These are phyloP conservation scores for Xylaria sp. DNA, from an alignment of 495 filamentous ascomycete genomes.

Conservation along the genomic window DNA sequence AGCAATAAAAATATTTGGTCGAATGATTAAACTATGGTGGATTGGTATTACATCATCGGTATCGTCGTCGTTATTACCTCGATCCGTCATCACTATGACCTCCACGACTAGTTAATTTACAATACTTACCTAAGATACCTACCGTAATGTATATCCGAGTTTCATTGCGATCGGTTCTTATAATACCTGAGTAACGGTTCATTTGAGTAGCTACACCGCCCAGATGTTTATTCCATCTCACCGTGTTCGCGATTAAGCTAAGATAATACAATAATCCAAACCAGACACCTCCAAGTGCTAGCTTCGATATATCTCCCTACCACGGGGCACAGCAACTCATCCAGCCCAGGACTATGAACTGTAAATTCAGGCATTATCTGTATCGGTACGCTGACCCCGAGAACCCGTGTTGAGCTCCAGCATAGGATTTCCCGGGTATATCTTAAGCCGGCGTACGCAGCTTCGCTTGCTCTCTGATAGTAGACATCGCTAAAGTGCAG, in stretches of 20 bases:
- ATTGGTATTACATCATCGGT: constrained; percentile 24
- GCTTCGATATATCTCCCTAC: not conserved
- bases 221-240: not conserved
- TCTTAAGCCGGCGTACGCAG: not conserved
- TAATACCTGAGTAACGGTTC: not conserved
- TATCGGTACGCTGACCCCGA: not conserved
- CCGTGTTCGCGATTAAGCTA: too few relatives aligned
- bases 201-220: not conserved
- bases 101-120: too few relatives aligned
- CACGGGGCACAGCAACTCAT: not conserved
- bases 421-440: not conserved
- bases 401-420: not conserved
- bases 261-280: not conserved
- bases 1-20: too few relatives aligned
- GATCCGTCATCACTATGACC: constrained; percentile 15
- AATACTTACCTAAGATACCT: too few relatives aligned
- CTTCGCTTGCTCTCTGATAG: too few relatives aligned
- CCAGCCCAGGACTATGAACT: not conserved
- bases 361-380: too few relatives aligned
- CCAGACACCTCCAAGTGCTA: not conserved
- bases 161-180: not conserved
- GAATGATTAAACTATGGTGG: not conserved
- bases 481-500: too few relatives aligned
- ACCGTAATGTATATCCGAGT: too few relatives aligned
- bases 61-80: constrained; percentile 2